Evolutionary conservation across 2,329 filamentous ascomycete genomes (phyloP), one percentile per base, ranked within the genome.

Genomic region (Aspergillus sp.): DNA sequence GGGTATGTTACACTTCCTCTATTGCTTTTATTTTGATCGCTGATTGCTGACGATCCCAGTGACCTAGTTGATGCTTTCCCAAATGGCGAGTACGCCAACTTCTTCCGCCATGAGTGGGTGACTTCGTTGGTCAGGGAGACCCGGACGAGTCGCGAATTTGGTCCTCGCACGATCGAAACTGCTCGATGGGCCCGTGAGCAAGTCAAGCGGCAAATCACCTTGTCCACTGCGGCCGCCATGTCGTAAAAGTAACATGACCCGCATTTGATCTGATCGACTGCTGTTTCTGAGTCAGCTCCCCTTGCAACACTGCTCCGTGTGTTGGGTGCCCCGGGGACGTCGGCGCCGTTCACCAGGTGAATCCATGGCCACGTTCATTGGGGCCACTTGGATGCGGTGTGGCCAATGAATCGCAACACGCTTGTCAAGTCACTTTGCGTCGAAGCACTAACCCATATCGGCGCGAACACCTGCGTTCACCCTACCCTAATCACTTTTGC

Each of bases 141-240:
- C 41, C 86, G 90, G 61, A 79, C 81, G 49, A 96, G 93, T 75
- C 84, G 87, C 57, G 90, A 97, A 41, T 96, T 87, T 73, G 79
- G 83, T 57, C 63, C 79, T 29, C 86, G 90, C 53, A 98, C 93
- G 3, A 84, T 93, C 55, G 88, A 96, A 56, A 97, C 93, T 41
- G 93, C 93, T 64, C 86, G 91, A 60, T 98, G 93, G 93, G 90
- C 93, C 53, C 85, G 91, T 51, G 93, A 97, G 72, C 89, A 96
- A 68, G 90, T 97, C 67, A 97, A 96, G 79, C 86, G 88, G 60
- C 93, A 98, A 49, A 61, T 69, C 47, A 65, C 60, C 57, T 46
- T 71, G 53, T 61, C 65, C 34, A 64, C 65, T 45, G 60, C 61
- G 8, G 61, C 60, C 39, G 60, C 62, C 29, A 69, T 69, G 67